phyloP scores from a whole-genome alignment of 345 rosid genomes.

The Microthlaspi erraticum region DNA sequence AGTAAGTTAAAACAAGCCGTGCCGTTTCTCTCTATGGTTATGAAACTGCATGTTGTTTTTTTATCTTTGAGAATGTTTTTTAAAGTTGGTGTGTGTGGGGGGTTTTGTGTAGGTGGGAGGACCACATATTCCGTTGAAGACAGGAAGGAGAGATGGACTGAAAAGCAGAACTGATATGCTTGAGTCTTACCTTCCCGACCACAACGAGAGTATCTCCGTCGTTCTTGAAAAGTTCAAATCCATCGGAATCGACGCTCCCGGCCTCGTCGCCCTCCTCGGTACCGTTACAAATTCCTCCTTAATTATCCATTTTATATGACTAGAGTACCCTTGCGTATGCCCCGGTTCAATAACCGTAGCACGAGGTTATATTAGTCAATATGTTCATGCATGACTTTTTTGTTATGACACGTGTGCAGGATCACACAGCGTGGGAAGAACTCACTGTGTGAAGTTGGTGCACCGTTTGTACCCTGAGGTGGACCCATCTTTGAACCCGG shows the following conservation, averaged over 20 bases:
- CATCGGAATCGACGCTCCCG: conserved; percentile 84
- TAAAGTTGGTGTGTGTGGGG: not conserved
- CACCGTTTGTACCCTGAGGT: conserved; percentile 91
- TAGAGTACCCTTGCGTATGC: not conserved
- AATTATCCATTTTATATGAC: not conserved
- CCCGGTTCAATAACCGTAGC: not conserved
- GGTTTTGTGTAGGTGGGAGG: conserved; percentile 74
- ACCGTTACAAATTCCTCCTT: conserved; percentile 3
- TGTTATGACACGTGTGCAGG: conserved; percentile 51
- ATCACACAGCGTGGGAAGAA: conserved; percentile 93
- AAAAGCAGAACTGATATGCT: conserved; percentile 81
- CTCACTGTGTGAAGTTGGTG: conserved; percentile 92
- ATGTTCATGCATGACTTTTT: not conserved
- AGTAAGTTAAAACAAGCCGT: conserved; percentile 46
- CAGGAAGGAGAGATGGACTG: conserved; percentile 93
- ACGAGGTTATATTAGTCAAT: conserved; percentile 14
- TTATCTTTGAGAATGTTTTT: conserved; percentile 3
- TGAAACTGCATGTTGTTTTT: conserved; percentile 14
- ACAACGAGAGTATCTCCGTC: conserved; percentile 85
- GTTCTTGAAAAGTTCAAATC: conserved; percentile 80
- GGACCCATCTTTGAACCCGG: conserved; percentile 77
- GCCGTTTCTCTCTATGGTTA: not conserved
- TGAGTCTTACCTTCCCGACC: conserved; percentile 86
- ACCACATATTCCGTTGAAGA: conserved; percentile 81
- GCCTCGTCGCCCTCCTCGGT: conserved; percentile 67